Conservation (phyloP, 2,329 filamentous ascomycete species). For the Alternaria arbusti region DNA sequence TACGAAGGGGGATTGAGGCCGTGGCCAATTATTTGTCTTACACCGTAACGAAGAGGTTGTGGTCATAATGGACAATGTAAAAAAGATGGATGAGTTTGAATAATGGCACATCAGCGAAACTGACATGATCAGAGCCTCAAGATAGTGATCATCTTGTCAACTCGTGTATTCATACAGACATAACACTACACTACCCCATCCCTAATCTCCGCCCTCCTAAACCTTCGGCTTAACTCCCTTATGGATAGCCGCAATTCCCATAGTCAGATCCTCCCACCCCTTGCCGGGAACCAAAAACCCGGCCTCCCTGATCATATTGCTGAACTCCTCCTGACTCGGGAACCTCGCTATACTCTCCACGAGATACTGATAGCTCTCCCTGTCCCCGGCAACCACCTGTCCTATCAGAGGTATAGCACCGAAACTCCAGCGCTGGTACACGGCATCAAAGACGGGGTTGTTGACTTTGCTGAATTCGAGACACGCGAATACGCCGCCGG, state of each 20-base stretch:
- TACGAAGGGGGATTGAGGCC: neutral
- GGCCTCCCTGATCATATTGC: conserved; percentile 79
- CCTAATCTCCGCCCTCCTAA: neutral
- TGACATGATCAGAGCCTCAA: neutral
- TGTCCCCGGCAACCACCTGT: conserved; percentile 89
- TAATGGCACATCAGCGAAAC: neutral
- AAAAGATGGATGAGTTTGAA: neutral
- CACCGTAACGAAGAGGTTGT: neutral
- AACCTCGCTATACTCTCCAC: conserved; percentile 98
- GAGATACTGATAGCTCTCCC: conserved; percentile 97
- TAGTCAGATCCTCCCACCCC: conserved; percentile 84
- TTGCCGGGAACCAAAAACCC: conserved; percentile 81
- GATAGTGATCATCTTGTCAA: neutral
- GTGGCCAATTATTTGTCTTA: neutral
- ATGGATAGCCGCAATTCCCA: conserved; percentile 93
- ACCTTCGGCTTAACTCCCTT: conserved; percentile 83
- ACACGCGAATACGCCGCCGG: conserved; percentile 94
- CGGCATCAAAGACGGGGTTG: conserved; percentile 76
- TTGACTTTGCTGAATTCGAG: conserved; percentile 92
- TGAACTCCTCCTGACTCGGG: conserved; percentile 83
- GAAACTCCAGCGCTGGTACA: conserved; percentile 98
- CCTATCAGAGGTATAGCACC: conserved; percentile 92
- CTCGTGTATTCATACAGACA: conserved; percentile 1
- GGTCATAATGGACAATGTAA: neutral
- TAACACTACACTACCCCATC: neutral